These are phyloP conservation scores for Gossypium davidsonii DNA, from an alignment of 441 rosid species.

Conservation along the genomic window DNA sequence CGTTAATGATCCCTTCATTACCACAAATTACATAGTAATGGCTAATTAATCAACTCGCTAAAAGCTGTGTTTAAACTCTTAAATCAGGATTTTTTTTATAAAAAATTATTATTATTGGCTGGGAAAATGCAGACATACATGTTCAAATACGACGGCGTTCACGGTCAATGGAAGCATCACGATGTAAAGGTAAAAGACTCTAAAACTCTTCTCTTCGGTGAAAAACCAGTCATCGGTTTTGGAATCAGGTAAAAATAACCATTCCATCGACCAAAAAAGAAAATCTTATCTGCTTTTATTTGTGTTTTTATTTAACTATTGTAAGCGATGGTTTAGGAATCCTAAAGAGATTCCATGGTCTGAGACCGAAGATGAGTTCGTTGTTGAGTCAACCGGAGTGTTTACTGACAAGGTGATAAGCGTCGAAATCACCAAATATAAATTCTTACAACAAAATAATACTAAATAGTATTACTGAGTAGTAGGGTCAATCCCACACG, in stretches of 20 bases:
- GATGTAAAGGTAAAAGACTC: constrained; percentile 61
- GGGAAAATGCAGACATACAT: constrained; percentile 48
- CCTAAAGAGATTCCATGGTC: constrained; percentile 85
- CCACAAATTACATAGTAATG: constrained; percentile 60
- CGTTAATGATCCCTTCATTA: constrained; percentile 65
- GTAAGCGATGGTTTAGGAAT: constrained; percentile 30
- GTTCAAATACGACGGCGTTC: constrained; percentile 82
- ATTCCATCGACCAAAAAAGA: neutral
- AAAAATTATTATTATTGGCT: neutral
- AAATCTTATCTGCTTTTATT: neutral
- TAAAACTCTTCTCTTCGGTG: constrained; percentile 67
- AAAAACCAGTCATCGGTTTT: constrained; percentile 51
- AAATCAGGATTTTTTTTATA: neutral
- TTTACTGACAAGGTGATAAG: constrained; percentile 41
- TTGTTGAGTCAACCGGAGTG: constrained; percentile 77
- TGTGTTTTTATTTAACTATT: neutral
- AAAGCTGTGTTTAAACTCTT: neutral
- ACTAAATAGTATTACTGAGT: too few relatives aligned
- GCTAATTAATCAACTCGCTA: neutral
- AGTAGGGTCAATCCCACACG: too few relatives aligned
- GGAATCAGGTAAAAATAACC: constrained; percentile 44
- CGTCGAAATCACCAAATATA: too few relatives aligned
- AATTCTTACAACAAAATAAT: too few relatives aligned
- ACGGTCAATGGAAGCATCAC: constrained; percentile 70
- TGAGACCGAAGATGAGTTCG: constrained; percentile 55